Evolutionary conservation across 2,329 filamentous ascomycete genomes (phyloP).

Genomic region (Corniculantispora saksenae): DNA sequence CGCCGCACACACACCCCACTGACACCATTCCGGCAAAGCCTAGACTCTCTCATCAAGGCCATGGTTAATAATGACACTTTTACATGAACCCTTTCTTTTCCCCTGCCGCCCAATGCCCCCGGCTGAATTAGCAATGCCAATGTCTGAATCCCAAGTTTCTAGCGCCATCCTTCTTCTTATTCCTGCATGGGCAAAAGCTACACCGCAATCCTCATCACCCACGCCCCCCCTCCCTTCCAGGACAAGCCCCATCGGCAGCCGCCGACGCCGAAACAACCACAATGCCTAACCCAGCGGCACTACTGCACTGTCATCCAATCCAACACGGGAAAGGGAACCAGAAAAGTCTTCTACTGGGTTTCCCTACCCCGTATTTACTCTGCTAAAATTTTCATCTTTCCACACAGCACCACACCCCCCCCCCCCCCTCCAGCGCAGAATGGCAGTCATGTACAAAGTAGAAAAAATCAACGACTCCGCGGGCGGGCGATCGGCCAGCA

Average conservation of each 20-base stretch:
- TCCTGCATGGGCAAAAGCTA: not conserved
- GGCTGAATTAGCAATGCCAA: not conserved
- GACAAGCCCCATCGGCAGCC: conserved; percentile 10
- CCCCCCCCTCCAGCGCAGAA: too few species aligned
- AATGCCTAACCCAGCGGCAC: conserved; percentile 12
- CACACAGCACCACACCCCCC: too few species aligned
- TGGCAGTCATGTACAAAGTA: too few species aligned
- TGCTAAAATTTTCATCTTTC: not conserved
- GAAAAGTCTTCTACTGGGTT: not conserved
- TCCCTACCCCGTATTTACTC: not conserved
- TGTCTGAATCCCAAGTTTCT: not conserved
- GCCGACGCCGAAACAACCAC: conserved; percentile 7
- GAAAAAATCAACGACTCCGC: too few species aligned
- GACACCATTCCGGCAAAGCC: not conserved
- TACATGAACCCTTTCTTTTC: not conserved
- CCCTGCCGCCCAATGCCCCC: not conserved
- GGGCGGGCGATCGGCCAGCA: too few species aligned
- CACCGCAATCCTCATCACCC: not conserved
- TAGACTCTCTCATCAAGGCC: not conserved
- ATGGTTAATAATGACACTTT: not conserved
- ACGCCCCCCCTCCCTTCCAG: not conserved
- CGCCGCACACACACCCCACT: not conserved
- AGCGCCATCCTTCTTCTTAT: too few species aligned
- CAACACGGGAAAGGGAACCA: not conserved
- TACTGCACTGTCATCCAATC: conserved; percentile 8